Conservation (phyloP, 1,284 basidiomycete genomes). For the Vanrija sp. region DNA sequence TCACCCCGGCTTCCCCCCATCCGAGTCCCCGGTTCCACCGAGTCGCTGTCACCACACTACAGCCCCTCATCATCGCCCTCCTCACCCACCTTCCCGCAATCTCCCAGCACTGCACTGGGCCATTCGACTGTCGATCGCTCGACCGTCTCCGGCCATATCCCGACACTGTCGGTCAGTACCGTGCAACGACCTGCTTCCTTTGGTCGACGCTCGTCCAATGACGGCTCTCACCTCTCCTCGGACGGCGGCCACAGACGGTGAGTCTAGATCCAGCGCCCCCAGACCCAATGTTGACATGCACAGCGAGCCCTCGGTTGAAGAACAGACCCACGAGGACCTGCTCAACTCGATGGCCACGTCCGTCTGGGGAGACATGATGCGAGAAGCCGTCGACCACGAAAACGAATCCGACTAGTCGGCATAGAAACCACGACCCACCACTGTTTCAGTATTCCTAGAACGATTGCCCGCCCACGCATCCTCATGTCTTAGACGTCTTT, state of each 20-base stretch:
- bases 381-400: slow-evolving; percentile 36
- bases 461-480: too few relatives aligned
- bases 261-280: background rate
- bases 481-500: too few relatives aligned
- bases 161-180: slow-evolving; percentile 11
- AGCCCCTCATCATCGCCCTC: background rate
- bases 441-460: too few relatives aligned
- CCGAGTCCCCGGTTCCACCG: slow-evolving; percentile 2
- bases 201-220: slow-evolving; percentile 11
- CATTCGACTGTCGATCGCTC: background rate
- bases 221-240: slow-evolving; percentile 28
- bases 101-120: background rate
- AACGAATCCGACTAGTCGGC: background rate
- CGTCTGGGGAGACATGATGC: slow-evolving; percentile 50
- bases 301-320: slow-evolving; percentile 14
- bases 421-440: too few relatives aligned
- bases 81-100: background rate
- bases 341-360: slow-evolving; percentile 34
- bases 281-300: background rate
- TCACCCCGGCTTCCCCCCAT: slow-evolving; percentile 1
- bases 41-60: slow-evolving; percentile 16
- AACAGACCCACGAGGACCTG: slow-evolving; percentile 24
- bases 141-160: slow-evolving; percentile 11
- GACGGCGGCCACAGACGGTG: slow-evolving; percentile 31
- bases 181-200: slow-evolving; percentile 10